Percentiles rank a stretch among this genome's conserved stretches.
Evolutionary conservation across 2,329 filamentous ascomycete species (phyloP).

Genomic region (Chaetomiaceae sp.): DNA sequence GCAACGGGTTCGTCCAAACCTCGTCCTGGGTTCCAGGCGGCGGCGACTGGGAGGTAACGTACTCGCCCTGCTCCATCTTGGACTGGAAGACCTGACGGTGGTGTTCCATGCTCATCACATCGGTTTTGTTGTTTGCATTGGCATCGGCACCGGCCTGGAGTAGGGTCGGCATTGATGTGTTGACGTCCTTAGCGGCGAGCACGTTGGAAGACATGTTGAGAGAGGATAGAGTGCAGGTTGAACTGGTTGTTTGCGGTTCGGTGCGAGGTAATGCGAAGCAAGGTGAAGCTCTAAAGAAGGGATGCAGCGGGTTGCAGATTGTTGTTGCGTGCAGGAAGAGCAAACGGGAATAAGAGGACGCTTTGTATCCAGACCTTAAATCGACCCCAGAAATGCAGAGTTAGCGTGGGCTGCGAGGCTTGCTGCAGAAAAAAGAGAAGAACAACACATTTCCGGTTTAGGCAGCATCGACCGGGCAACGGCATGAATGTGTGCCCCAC

Average conservation of each 20-base stretch:
- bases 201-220: constrained; percentile 50
- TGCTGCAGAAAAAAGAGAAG: constrained; percentile 16
- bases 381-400: background rate
- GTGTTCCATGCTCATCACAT: constrained; percentile 68
- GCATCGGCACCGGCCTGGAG: constrained; percentile 40
- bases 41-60: constrained; percentile 39
- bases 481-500: constrained; percentile 1
- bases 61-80: constrained; percentile 66
- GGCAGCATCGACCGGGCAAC: constrained; percentile 29
- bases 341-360: background rate
- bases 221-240: background rate
- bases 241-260: background rate
- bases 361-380: constrained; percentile 1
- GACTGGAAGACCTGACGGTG: constrained; percentile 70
- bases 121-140: constrained; percentile 53
- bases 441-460: constrained; percentile 27
- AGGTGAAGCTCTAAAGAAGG: no score
- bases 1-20: background rate
- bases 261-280: background rate
- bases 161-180: constrained; percentile 43
- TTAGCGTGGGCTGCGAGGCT: background rate
- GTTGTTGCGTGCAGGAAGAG: background rate
- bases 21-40: no score
- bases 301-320: background rate
- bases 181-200: constrained; percentile 63